phyloP scores from a whole-genome alignment of 805 yeast species.

The Nakazawaea wyomingensis region DNA sequence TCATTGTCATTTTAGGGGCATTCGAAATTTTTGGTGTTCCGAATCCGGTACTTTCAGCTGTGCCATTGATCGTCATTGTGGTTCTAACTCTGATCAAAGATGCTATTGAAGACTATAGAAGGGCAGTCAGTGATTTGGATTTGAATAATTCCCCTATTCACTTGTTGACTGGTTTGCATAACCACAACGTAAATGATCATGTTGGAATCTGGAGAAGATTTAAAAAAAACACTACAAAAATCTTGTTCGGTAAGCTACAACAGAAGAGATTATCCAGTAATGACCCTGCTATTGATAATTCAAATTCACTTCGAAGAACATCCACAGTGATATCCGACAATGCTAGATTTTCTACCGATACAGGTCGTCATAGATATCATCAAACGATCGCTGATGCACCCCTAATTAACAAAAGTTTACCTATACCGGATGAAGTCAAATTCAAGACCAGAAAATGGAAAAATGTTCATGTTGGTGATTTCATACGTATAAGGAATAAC shows the following conservation, averaged over 20 bases:
- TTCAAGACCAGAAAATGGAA: conserved; percentile 58
- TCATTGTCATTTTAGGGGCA: conserved; percentile 73
- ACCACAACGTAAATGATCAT: conserved; percentile 60
- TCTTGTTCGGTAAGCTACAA: not conserved
- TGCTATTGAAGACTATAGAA: conserved; percentile 75
- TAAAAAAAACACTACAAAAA: conserved; percentile 38
- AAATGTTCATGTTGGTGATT: conserved; percentile 69
- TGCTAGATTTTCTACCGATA: not conserved
- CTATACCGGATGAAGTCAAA: conserved; percentile 16
- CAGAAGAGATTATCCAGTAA: conserved; percentile 7
- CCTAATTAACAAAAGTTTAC: conserved; percentile 4
- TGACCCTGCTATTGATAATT: conserved; percentile 14
- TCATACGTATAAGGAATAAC: conserved; percentile 60
- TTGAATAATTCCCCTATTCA: conserved; percentile 72
- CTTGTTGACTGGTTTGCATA: conserved; percentile 48
- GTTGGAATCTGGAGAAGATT: conserved; percentile 65
- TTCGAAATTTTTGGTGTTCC: conserved; percentile 79
- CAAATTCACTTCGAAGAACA: conserved; percentile 16
- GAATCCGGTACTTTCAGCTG: conserved; percentile 67
- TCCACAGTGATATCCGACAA: conserved; percentile 19
- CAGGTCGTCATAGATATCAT: not conserved
- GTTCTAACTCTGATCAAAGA: conserved; percentile 71
- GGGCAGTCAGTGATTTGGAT: conserved; percentile 67
- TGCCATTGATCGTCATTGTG: conserved; percentile 76
- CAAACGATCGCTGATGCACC: not conserved